These are phyloP conservation scores for Hygrophila difformis DNA, from an alignment of 257 asterid species.

Conservation along the genomic window DNA sequence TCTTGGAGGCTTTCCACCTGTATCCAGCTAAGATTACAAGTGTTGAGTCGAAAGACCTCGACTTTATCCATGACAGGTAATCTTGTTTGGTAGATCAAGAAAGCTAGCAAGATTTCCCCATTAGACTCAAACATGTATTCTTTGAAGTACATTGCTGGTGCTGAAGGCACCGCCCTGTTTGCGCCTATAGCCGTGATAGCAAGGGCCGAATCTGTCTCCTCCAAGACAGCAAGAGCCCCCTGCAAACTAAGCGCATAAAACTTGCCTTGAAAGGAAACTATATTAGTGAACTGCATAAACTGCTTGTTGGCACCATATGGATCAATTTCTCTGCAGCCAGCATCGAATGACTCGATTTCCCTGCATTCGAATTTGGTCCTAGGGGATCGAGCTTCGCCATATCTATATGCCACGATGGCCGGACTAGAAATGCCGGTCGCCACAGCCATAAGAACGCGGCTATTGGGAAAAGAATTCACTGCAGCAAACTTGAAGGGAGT, in stretches of 20 bases:
- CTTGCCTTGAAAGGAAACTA: constrained; percentile 16
- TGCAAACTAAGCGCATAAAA: constrained; percentile 29
- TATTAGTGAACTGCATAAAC: constrained; percentile 21
- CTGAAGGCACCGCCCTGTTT: constrained; percentile 24
- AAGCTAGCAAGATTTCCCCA: constrained; percentile 26
- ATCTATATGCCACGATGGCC: too few relatives aligned
- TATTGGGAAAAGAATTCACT: too few relatives aligned
- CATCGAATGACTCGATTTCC: too few relatives aligned
- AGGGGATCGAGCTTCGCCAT: too few relatives aligned
- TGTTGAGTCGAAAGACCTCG: constrained; percentile 19
- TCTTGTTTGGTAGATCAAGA: constrained; percentile 19
- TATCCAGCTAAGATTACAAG: constrained; percentile 12
- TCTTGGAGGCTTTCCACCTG: constrained; percentile 21
- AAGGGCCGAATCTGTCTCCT: constrained; percentile 13
- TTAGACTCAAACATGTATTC: constrained; percentile 25
- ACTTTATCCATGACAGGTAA: constrained; percentile 15
- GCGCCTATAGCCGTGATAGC: constrained; percentile 13
- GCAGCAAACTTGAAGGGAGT: too few relatives aligned
- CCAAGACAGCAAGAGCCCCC: constrained; percentile 25
- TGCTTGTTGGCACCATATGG: constrained; percentile 17
- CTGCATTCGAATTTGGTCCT: constrained; percentile 16
- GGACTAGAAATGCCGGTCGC: too few relatives aligned
- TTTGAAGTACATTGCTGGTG: constrained; percentile 15
- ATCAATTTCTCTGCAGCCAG: constrained; percentile 17
- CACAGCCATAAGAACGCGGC: too few relatives aligned